These are phyloP conservation scores for Phytopythium litorale DNA, from an alignment of 352 stramenopile genomes.

Conservation along the genomic window DNA sequence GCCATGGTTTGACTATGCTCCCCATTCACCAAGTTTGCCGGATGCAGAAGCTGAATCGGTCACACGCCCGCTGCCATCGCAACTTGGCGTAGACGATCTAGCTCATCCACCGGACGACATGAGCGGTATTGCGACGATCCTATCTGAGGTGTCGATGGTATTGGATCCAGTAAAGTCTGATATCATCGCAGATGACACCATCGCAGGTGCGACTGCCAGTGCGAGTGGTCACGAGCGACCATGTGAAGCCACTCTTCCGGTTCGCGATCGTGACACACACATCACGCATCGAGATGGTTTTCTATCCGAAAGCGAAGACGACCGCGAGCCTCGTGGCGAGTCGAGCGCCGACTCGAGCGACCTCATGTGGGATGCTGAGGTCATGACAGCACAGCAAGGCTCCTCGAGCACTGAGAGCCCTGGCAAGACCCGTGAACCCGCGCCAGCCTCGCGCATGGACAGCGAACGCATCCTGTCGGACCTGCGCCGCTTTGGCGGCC, in stretches of 20 bases:
- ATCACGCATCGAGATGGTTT: background rate
- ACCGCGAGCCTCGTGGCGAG: slow-evolving; percentile 4
- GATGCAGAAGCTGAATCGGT: background rate
- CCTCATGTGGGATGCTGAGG: slow-evolving; percentile 31
- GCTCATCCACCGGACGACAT: background rate
- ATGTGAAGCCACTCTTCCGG: background rate
- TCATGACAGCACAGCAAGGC: slow-evolving; percentile 1
- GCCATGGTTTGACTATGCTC: background rate
- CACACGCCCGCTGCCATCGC: background rate
- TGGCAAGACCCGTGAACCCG: background rate
- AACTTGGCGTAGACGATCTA: background rate
- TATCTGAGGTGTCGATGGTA: background rate
- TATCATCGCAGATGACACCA: no score
- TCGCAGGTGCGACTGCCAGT: background rate
- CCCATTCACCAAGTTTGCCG: background rate
- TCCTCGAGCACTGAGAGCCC: background rate
- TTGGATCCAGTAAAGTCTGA: background rate
- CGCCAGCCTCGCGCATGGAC: slow-evolving; percentile 6
- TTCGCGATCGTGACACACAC: background rate
- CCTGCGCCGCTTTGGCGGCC: background rate
- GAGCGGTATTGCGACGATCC: background rate
- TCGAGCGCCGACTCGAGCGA: slow-evolving; percentile 30
- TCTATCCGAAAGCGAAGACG: background rate
- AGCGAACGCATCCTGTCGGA: slow-evolving; percentile 10
- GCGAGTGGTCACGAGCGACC: background rate